Evolutionary conservation across 768 basidiomycete genomes (phyloP).

Genomic region (Cantharellus anzutake): DNA sequence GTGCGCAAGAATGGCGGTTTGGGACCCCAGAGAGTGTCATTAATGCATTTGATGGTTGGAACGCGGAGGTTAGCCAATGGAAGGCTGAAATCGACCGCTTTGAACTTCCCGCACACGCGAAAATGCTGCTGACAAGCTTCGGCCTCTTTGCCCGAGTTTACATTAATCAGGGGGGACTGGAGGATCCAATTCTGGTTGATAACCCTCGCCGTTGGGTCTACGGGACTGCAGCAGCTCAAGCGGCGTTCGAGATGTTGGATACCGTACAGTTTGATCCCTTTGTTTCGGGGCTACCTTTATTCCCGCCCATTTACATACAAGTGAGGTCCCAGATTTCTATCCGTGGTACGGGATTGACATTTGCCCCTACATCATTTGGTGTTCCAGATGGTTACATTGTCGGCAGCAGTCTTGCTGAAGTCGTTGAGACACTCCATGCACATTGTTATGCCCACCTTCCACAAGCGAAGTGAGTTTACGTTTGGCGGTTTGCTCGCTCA

Average conservation of each 20-base stretch:
- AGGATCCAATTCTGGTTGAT: not conserved
- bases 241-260: not conserved
- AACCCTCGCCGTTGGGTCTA: not conserved
- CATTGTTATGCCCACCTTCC: not conserved
- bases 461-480: not conserved
- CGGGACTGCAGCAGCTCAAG: not conserved
- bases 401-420: not conserved
- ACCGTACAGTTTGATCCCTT: not conserved
- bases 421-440: not conserved
- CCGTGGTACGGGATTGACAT: not conserved
- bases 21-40: not conserved
- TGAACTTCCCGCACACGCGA: not conserved
- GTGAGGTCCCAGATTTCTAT: not conserved
- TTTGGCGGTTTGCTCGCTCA: not conserved
- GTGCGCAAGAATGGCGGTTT: not conserved
- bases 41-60: not conserved
- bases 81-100: not conserved
- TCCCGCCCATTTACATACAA: not conserved
- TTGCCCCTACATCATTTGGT: not conserved
- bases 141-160: not conserved
- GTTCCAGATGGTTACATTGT: not conserved
- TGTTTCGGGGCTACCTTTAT: not conserved
- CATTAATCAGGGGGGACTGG: conserved; percentile 1
- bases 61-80: not conserved
- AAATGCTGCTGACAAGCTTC: not conserved